Conservation (phyloP, 2,329 filamentous ascomycete genomes). For the Trichoderma sp. region DNA sequence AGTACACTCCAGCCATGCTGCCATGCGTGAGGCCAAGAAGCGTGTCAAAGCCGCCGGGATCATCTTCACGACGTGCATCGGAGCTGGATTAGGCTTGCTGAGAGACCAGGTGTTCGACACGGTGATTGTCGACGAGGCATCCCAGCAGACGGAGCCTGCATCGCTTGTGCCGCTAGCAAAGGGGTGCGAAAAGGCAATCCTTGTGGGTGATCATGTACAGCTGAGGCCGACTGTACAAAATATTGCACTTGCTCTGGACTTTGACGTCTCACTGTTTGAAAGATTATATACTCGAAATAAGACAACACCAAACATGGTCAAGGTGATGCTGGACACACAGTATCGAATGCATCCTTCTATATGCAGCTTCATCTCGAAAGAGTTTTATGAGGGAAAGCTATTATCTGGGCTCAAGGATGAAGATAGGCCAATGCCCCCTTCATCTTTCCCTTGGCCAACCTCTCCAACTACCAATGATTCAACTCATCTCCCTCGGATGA, state of each 20-base stretch:
- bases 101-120: slow-evolving; percentile 41
- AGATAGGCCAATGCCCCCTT: slow-evolving; percentile 26
- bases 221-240: slow-evolving; percentile 45
- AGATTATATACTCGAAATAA: slow-evolving; percentile 36
- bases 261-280: slow-evolving; percentile 47
- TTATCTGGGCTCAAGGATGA: slow-evolving; percentile 34
- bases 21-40: slow-evolving; percentile 40
- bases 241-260: slow-evolving; percentile 37
- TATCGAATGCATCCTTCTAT: slow-evolving; percentile 46
- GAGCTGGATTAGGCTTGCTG: slow-evolving; percentile 44
- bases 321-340: slow-evolving; percentile 46
- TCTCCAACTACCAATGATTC: slow-evolving; percentile 23
- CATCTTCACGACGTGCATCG: slow-evolving; percentile 49
- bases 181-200: slow-evolving; percentile 43
- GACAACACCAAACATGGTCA: slow-evolving; percentile 25
- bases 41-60: slow-evolving; percentile 38
- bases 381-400: slow-evolving; percentile 43
- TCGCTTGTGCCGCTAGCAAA: slow-evolving; percentile 45
- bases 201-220: slow-evolving; percentile 51
- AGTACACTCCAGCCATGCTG: slow-evolving; percentile 30
- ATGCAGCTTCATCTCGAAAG: slow-evolving; percentile 41
- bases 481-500: slow-evolving; percentile 21
- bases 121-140: slow-evolving; percentile 49
- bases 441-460: slow-evolving; percentile 24
- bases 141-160: slow-evolving; percentile 47